phyloP scores from a whole-genome alignment of 805 yeast genomes.

The Kluyveromyces dobzhanskii region DNA sequence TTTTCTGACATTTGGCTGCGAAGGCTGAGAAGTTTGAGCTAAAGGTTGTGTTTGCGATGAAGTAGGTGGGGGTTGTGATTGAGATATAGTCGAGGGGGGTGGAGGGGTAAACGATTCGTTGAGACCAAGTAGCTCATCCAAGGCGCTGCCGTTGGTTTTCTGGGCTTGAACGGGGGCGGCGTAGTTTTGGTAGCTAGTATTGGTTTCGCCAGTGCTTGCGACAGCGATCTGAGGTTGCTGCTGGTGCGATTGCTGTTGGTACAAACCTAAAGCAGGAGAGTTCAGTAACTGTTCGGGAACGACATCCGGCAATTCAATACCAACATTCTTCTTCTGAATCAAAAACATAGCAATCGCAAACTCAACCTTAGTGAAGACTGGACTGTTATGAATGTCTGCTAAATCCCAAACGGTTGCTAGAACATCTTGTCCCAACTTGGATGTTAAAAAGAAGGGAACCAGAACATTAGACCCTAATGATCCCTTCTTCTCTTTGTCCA shows the following conservation, averaged over 20 bases:
- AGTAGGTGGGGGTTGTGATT: constrained; percentile 14
- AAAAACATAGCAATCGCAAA: constrained; percentile 91
- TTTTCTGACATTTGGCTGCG: constrained; percentile 24
- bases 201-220: constrained; percentile 34
- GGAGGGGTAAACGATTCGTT: constrained; percentile 46
- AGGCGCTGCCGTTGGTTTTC: constrained; percentile 36
- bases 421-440: constrained; percentile 74
- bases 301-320: constrained; percentile 66
- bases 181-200: constrained; percentile 13
- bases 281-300: constrained; percentile 58
- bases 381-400: constrained; percentile 81
- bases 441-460: constrained; percentile 82
- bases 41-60: constrained; percentile 25
- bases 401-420: constrained; percentile 93
- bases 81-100: constrained; percentile 11
- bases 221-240: constrained; percentile 21
- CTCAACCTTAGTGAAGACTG: constrained; percentile 70
- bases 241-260: constrained; percentile 10
- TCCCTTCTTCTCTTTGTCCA: constrained; percentile 62
- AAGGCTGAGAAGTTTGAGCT: constrained; percentile 2
- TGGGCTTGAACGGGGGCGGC: constrained; percentile 10
- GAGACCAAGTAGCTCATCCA: constrained; percentile 58
- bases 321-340: constrained; percentile 76
- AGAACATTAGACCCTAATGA: constrained; percentile 67
- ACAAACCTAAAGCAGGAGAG: constrained; percentile 27